A percentile compares a stretch with the other conserved stretches of the same genome.
phyloP scores from a whole-genome alignment of 1,284 basidiomycete species.

The Porogramme epimiltina region DNA sequence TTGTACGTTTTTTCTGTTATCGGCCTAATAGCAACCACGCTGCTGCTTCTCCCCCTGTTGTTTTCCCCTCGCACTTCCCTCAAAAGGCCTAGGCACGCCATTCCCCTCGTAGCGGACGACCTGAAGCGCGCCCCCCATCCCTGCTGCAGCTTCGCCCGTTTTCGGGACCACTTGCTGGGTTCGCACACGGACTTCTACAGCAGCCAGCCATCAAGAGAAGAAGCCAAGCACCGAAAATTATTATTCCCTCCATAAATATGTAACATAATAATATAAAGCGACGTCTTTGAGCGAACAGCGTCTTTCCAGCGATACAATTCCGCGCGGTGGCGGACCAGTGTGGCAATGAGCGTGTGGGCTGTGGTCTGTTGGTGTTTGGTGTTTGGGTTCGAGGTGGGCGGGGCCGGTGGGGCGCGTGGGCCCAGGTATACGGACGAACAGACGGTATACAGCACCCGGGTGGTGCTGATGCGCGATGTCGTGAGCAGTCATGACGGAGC shows the following conservation, averaged over 20 bases:
- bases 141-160: too few relatives aligned
- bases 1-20: background rate
- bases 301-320: conserved; percentile 1
- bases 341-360: background rate
- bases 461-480: too few relatives aligned
- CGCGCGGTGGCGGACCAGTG: background rate
- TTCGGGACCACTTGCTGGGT: too few relatives aligned
- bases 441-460: too few relatives aligned
- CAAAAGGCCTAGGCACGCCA: too few relatives aligned
- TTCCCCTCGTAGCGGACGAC: too few relatives aligned
- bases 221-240: background rate
- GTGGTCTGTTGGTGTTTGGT: background rate
- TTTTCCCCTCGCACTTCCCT: background rate
- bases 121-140: too few relatives aligned
- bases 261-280: conserved; percentile 11
- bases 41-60: too few relatives aligned
- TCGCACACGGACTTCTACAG: too few relatives aligned
- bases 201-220: too few relatives aligned
- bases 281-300: background rate
- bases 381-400: background rate
- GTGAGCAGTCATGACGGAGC: background rate
- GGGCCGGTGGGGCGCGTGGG: background rate
- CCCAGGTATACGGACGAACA: background rate
- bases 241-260: conserved; percentile 24
- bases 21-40: background rate